Evolutionary conservation across 164 flowering plant genomes (phyloP), one percentile per base, ranked within the genome.

Genomic region (Aristolochia contorta): DNA sequence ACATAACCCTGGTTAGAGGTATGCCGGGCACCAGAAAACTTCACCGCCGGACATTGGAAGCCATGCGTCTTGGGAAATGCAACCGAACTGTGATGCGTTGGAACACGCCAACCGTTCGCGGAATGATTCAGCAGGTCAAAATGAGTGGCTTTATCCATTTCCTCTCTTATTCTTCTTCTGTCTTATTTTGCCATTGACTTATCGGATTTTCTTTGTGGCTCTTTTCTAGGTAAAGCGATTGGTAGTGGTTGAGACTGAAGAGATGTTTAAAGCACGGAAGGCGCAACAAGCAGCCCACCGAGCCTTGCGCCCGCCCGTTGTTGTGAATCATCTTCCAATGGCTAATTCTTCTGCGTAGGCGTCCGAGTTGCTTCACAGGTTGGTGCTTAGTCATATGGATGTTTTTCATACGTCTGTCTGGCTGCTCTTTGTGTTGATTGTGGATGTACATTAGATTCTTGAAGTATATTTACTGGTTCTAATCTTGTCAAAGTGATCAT

Each of bases 91-190:
- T 89, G 58, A 80, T 81, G 91, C 76, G 79, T 48, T 79, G 79
- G 83, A 93, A 90, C 71, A 88, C 97, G 8, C 97, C 99, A 41
- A 83, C 91, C 15, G 80, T 86, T 13, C 67, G 99, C 51, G 99
- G 99, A 71, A 90, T 90, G 97, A 64, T 90, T 32, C 87, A 90
- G 59, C 98, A 93, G 86, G 98, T 92, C 49, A 8, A 6, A 50
- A 46, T 46, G 5, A 14, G 48, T 23, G 20, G 57, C 33, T 10
- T 54, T 23, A 6, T 24, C 33, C 32, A 24, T 54, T 25, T 54
- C 22, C 13, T 23, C 22, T 50, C 32, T 6, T 51, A 20, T 46
- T 1, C 46, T 23, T 46, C 56, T 37, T 53, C 60, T 56, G 12
- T 60, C 49, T 25, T 12, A 16, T 50, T 50, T 53, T 18, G 37